Conservation (phyloP, 2,329 filamentous ascomycete genomes). For the Colletotrichum liriopes region DNA sequence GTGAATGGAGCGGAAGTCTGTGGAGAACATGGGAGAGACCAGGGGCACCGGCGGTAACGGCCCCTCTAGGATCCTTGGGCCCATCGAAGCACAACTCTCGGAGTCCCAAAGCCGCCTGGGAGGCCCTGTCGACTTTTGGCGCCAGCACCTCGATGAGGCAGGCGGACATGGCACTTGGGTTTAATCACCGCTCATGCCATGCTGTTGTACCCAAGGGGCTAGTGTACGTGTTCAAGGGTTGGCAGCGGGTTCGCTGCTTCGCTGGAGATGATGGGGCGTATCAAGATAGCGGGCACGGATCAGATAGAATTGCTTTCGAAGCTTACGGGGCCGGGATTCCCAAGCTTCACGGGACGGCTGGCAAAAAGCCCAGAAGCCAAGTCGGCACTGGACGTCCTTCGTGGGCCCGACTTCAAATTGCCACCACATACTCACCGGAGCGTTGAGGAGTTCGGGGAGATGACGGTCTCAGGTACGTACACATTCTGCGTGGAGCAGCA, state of each 20-base stretch:
- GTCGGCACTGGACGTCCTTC: slow-evolving; percentile 25
- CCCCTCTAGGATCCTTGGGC: slow-evolving; percentile 18
- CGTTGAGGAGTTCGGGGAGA: slow-evolving; percentile 20
- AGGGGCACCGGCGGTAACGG: slow-evolving; percentile 26
- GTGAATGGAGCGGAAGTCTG: neutral
- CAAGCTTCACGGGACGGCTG: slow-evolving; percentile 4
- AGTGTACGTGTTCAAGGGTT: slow-evolving; percentile 6
- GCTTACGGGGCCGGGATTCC: neutral
- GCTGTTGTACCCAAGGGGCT: slow-evolving; percentile 3
- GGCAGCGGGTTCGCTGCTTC: slow-evolving; percentile 25
- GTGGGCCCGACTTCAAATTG: neutral
- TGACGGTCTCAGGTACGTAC: neutral
- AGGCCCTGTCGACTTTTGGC: slow-evolving; percentile 26
- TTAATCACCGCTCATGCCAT: slow-evolving; percentile 29
- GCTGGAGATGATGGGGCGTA: neutral
- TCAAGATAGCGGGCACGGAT: slow-evolving; percentile 8
- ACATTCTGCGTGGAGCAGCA: neutral
- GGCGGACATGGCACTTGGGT: neutral
- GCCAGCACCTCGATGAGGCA: slow-evolving; percentile 29
- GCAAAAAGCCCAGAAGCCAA: slow-evolving; percentile 31
- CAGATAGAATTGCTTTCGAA: neutral
- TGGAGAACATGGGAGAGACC: slow-evolving; percentile 16
- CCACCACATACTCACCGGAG: slow-evolving; percentile 8
- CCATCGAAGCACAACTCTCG: slow-evolving; percentile 21
- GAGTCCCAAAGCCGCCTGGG: slow-evolving; percentile 22